Evolutionary conservation across 2,329 filamentous ascomycete genomes (phyloP).

Genomic region (Phyllosticta citriasiana): DNA sequence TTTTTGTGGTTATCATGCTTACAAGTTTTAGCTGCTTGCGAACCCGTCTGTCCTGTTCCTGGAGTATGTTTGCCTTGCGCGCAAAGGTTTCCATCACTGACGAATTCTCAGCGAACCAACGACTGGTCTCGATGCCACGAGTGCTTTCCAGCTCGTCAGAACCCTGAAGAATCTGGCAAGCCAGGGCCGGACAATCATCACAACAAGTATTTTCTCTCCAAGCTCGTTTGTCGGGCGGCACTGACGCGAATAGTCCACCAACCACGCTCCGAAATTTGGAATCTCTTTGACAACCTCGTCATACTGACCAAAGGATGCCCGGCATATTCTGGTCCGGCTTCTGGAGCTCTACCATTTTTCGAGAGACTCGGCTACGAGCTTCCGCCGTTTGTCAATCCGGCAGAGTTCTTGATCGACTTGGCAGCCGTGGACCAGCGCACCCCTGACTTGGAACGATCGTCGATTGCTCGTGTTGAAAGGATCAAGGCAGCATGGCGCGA

Average conservation of each 20-base stretch:
- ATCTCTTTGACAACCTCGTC: conserved; percentile 62
- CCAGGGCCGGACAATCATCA: conserved; percentile 61
- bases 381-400: conserved; percentile 66
- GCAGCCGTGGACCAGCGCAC: conserved; percentile 65
- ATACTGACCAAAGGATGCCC: conserved; percentile 58
- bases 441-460: conserved; percentile 53
- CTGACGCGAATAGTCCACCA: conserved; percentile 46
- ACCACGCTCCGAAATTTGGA: conserved; percentile 70
- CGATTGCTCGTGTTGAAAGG: conserved; percentile 48
- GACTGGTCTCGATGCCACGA: conserved; percentile 67
- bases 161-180: conserved; percentile 58
- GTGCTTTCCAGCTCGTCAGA: conserved; percentile 61
- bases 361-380: conserved; percentile 48
- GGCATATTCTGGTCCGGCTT: conserved; percentile 54
- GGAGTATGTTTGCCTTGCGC: conserved; percentile 34
- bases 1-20: not conserved
- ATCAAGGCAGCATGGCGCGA: conserved; percentile 31
- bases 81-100: not conserved
- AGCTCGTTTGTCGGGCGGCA: not conserved
- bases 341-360: conserved; percentile 56
- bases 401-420: conserved; percentile 65
- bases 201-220: conserved; percentile 38
- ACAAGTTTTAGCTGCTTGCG: conserved; percentile 44
- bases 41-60: conserved; percentile 70
- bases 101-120: conserved; percentile 49